Conservation (phyloP, 1,139 yeast species). For the Taphrina betulina region DNA sequence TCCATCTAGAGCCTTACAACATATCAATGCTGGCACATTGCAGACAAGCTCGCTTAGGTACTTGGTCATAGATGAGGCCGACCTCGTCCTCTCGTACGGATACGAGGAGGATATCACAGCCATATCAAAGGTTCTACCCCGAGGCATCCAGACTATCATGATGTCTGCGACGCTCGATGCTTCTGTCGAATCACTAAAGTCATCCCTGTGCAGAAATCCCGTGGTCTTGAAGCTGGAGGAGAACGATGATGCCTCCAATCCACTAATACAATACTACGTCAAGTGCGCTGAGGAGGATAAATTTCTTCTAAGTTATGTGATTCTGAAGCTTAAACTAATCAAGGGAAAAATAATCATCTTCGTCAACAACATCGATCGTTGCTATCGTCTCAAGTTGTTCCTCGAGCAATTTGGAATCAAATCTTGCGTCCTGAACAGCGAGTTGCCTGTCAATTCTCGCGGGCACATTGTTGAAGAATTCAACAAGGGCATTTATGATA, state of each 20-base stretch:
- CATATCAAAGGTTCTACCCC: conserved; percentile 63
- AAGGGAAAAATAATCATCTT: conserved; percentile 89
- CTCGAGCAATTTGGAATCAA: conserved; percentile 92
- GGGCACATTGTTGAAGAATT: conserved; percentile 93
- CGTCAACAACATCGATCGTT: conserved; percentile 93
- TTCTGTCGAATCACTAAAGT: conserved; percentile 74
- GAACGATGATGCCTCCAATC: conserved; percentile 42
- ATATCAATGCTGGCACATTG: conserved; percentile 45
- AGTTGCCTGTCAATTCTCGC: conserved; percentile 88
- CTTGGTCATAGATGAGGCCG: conserved; percentile 93
- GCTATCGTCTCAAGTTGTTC: conserved; percentile 84
- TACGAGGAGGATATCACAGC: conserved; percentile 75
- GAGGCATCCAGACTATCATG: conserved; percentile 78
- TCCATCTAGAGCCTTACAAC: conserved; percentile 70
- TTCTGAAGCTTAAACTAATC: conserved; percentile 80
- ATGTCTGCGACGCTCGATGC: conserved; percentile 97
- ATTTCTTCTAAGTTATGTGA: conserved; percentile 83
- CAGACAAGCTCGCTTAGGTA: conserved; percentile 55
- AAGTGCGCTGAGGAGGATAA: conserved; percentile 88
- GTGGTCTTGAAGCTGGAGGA: conserved; percentile 74
- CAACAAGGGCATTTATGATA: conserved; percentile 80
- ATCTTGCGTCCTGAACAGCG: conserved; percentile 85
- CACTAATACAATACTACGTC: conserved; percentile 77
- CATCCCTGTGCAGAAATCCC: conserved; percentile 77
- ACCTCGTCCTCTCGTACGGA: conserved; percentile 84